phyloP scores from a whole-genome alignment of 768 basidiomycete species.

The Amanita thiersii region DNA sequence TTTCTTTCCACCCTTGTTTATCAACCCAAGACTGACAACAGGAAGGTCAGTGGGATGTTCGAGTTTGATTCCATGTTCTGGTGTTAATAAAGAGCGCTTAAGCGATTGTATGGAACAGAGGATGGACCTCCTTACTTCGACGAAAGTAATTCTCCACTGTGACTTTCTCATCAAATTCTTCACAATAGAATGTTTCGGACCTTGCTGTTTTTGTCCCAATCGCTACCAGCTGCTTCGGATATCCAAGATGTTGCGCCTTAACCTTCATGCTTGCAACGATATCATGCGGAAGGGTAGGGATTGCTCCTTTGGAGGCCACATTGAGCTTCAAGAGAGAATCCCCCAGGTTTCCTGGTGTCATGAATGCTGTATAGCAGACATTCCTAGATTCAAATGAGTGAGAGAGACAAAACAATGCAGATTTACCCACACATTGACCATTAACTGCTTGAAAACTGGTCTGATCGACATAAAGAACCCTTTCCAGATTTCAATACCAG shows the following conservation, averaged over 20 bases:
- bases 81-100: neutral
- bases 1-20: slow-evolving; percentile 5
- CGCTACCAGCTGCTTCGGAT: neutral
- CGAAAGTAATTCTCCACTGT: slow-evolving; percentile 60
- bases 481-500: slow-evolving; percentile 16
- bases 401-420: neutral
- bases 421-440: slow-evolving; percentile 20
- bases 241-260: neutral
- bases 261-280: neutral
- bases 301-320: neutral
- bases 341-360: slow-evolving; percentile 2
- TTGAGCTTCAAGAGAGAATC: neutral
- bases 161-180: slow-evolving; percentile 33
- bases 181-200: slow-evolving; percentile 18
- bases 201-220: slow-evolving; percentile 12
- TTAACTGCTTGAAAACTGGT: slow-evolving; percentile 18
- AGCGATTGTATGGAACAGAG: too few species aligned
- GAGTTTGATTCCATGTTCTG: slow-evolving; percentile 12
- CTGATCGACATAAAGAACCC: slow-evolving; percentile 17
- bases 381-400: neutral
- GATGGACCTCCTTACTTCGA: slow-evolving; percentile 34
- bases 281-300: neutral
- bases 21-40: slow-evolving; percentile 26
- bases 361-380: slow-evolving; percentile 3
- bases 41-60: slow-evolving; percentile 18